Base-by-base conservation (phyloP, 2,329 filamentous ascomycete genomes). In the Emydomyces testavorans region DNA sequence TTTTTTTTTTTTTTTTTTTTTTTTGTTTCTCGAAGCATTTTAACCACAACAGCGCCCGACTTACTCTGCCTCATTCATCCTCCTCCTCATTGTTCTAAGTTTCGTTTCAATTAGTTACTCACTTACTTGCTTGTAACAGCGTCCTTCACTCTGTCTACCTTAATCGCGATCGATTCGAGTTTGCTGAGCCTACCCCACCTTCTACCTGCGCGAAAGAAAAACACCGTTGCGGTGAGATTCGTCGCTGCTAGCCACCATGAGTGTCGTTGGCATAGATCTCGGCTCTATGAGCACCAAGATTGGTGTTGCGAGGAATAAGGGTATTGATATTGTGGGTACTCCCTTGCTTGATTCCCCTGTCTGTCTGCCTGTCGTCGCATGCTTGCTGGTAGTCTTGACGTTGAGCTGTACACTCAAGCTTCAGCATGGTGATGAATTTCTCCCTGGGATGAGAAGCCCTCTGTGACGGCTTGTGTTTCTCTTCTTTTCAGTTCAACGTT, bases 271-370 rank as follows among this genome's bases (percentile, higher is more conserved):
- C 71, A 80, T 94, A 71, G 90, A 96, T 79, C 83, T 96, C 73
- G 90, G 90, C 74, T 87, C 87, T 59, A 81, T 94, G 68, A 94
- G 93, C 79, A 94, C 90, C 67, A 89, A 94, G 65, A 85, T 96
- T 71, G 90, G 90, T 67, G 90, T 96, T 70, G 92, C 92, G 66
- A 82, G 92, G 69, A 96, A 96, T 72, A 89, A 93, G 68, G 92
- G 92, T 73, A 92, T 98, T 69, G 92, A 98, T 76, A 92, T 98
- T 68, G 88, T 94, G 78, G 66, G 88, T 92, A 65, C 56, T 45
- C 56, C 55, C 40, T 39, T 43, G 35, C 41, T 49, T 39, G 23
- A n/a, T 43, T 55, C n/a, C n/a, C n/a, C n/a, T 41, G 55, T 54
- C 13, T 31, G 32, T 37, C 8, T n/a, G 3, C 3, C 29, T 31